Evolutionary conservation across 495 filamentous ascomycete species (phyloP).

Genomic region (Aspergillus olivimuriae): DNA sequence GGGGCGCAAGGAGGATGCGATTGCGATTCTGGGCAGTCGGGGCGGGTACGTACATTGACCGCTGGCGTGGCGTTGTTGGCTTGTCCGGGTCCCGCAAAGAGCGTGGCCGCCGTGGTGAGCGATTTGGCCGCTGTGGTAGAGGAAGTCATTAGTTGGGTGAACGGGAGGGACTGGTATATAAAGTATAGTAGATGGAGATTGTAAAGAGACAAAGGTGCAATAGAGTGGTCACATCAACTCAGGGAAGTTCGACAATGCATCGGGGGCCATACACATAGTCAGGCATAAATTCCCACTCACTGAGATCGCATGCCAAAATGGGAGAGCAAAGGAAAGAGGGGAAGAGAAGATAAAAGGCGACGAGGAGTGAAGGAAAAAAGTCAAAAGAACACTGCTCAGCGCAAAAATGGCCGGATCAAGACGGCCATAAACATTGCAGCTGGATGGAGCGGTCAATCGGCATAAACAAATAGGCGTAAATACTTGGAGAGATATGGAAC

Average conservation of each 20-base stretch:
- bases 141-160: constrained; percentile 13
- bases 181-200: too few species aligned
- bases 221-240: too few species aligned
- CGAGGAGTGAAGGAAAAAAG: not conserved
- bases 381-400: not conserved
- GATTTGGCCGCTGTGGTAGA: constrained; percentile 18
- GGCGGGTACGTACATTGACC: constrained; percentile 34
- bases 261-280: not conserved
- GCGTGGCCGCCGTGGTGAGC: constrained; percentile 29
- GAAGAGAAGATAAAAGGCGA: not conserved
- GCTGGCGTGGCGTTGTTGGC: constrained; percentile 28
- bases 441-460: not conserved
- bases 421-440: not conserved
- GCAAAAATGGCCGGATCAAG: not conserved
- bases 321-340: not conserved
- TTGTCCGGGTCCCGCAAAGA: constrained; percentile 34
- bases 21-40: too few species aligned
- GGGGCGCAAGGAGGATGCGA: too few species aligned
- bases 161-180: not conserved
- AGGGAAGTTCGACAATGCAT: not conserved
- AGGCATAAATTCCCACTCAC: not conserved
- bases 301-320: too few species aligned
- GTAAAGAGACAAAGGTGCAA: too few species aligned
- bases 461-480: not conserved
- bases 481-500: too few species aligned